These are phyloP conservation scores for Emergomyces africanus DNA, from an alignment of 2,329 filamentous ascomycete species.

Conservation along the genomic window DNA sequence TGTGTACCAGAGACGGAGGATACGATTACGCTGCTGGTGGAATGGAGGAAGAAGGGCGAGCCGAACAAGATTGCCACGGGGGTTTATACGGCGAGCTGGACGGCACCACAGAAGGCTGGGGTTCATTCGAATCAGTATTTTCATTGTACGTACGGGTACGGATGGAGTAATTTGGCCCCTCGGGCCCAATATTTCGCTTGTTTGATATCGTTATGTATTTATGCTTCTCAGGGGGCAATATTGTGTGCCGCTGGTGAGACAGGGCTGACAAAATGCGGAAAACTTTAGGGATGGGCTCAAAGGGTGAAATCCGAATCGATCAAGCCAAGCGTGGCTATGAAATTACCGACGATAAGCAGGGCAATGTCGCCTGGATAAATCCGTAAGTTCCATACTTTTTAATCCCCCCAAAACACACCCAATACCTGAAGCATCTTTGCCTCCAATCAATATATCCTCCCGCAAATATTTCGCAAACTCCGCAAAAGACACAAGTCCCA, in stretches of 20 bases:
- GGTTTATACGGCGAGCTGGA: constrained; percentile 92
- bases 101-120: constrained; percentile 78
- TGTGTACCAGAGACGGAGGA: constrained; percentile 77
- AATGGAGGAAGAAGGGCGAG: constrained; percentile 66
- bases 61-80: constrained; percentile 62
- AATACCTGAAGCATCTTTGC: neutral
- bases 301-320: constrained; percentile 78
- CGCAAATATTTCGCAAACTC: neutral
- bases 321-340: constrained; percentile 93
- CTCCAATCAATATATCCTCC: neutral
- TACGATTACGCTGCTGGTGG: constrained; percentile 80
- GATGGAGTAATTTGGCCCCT: neutral
- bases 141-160: constrained; percentile 45
- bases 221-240: neutral
- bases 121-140: constrained; percentile 98
- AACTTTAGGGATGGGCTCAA: constrained; percentile 53
- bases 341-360: constrained; percentile 66
- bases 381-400: constrained; percentile 39
- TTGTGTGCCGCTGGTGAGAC: neutral
- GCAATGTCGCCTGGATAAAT: constrained; percentile 68
- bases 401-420: neutral
- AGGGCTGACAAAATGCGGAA: neutral
- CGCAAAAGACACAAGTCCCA: neutral
- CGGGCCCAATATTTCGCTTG: neutral
- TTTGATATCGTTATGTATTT: neutral